phyloP scores from a whole-genome alignment of 768 basidiomycete genomes.

The Sporobolomyces roseus region DNA sequence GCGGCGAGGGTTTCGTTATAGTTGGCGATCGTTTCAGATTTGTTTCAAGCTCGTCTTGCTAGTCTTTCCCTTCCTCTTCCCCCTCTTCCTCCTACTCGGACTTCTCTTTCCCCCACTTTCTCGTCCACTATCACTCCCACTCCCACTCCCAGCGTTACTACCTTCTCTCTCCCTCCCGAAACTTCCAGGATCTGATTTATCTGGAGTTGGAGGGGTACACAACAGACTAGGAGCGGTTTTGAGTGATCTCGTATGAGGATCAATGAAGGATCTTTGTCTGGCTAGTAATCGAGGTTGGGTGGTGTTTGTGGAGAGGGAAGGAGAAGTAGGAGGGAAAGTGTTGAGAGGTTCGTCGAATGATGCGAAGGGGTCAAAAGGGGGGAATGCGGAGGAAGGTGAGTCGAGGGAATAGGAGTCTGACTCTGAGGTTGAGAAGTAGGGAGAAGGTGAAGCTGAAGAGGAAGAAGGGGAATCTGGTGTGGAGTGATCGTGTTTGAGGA shows the following conservation, averaged over 20 bases:
- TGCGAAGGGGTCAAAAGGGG: conserved; percentile 13
- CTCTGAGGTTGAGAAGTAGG: background rate
- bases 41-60: too few relatives aligned
- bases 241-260: background rate
- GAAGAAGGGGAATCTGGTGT: conserved; percentile 10
- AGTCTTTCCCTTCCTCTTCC: too few relatives aligned
- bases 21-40: too few relatives aligned
- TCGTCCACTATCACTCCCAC: too few relatives aligned
- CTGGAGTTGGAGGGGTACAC: conserved; percentile 9
- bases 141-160: too few relatives aligned
- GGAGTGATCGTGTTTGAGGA: conserved; percentile 9
- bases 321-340: background rate
- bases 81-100: too few relatives aligned
- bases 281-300: conserved; percentile 2
- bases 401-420: background rate
- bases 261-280: conserved; percentile 10
- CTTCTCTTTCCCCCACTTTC: too few relatives aligned
- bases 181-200: background rate
- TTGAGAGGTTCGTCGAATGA: background rate
- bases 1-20: too few relatives aligned
- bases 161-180: background rate
- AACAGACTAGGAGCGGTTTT: background rate
- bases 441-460: background rate
- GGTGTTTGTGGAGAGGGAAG: background rate
- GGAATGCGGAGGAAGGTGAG: conserved; percentile 10